Evolutionary conservation across 306 rosid genomes (phyloP), one percentile per base, ranked within the genome.

Genomic region (Cucurbita moschata): DNA sequence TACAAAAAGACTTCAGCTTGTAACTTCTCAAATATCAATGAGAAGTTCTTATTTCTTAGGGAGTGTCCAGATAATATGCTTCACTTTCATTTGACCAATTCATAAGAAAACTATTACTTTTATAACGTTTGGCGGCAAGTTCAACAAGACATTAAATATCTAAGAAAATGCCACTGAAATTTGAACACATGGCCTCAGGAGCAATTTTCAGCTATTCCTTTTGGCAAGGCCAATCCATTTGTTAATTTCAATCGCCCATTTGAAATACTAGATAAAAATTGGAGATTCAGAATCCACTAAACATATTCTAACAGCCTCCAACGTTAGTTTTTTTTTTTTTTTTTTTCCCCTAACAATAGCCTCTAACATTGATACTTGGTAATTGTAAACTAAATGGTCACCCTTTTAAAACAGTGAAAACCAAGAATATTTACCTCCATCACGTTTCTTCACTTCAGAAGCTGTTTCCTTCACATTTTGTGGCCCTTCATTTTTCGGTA

Each of bases 401-500:
- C 35, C 40, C 8, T 68, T 68, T 68, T 23, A 23, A 73, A 77
- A 47, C 67, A 55, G 38, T 19, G 76, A 37, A 57, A 18, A 39
- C 51, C 51, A 63, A 50, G 74, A 75, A 60, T 35, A 21, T 80
- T 61, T 81, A 87, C 88, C 87, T 55, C 63, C 80, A 75, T 73
- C 81, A 50, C 82, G 74, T 74, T 84, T 87, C 71, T 85, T 83
- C 74, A 60, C 89, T 72, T 66, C 76, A 57, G 77, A 83, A 16
- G 72, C 61, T 51, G 78, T 84, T 74, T 77, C 85, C 71, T 62
- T 84, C 79, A 3, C 81, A 77, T 80, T 76, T 69, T 75, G 75
- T 10, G 74, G 54, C 81, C 80, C 91, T 63, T 75, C 95, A 75
- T 82, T 83, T 85, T 84, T 88, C 81, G 77, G 80, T 78, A 79